Conservation (phyloP, 345 rosid species). For the Leavenworthia alabamica region DNA sequence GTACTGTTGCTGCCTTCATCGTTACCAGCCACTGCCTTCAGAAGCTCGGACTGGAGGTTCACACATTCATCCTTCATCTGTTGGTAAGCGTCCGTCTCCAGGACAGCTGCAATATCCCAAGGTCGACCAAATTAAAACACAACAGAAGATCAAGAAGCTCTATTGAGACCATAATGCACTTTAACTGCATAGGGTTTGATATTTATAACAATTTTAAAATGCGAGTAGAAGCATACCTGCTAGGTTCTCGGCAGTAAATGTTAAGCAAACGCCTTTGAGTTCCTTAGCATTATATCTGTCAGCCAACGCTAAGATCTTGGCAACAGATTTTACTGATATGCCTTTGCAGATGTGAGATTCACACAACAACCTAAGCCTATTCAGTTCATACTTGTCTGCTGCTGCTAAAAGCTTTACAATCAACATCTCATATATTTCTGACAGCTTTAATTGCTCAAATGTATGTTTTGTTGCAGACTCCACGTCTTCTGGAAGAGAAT, state of each 20-base stretch:
- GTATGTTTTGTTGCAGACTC: slow-evolving; percentile 33
- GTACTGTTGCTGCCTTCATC: slow-evolving; percentile 55
- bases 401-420: slow-evolving; percentile 69
- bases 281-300: slow-evolving; percentile 79
- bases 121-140: neutral
- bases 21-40: slow-evolving; percentile 79
- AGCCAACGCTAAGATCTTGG: slow-evolving; percentile 82
- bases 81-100: slow-evolving; percentile 84
- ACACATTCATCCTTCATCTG: slow-evolving; percentile 80
- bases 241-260: slow-evolving; percentile 68
- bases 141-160: neutral
- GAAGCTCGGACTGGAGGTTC: slow-evolving; percentile 64
- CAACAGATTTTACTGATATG: slow-evolving; percentile 63
- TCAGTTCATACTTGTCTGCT: slow-evolving; percentile 72
- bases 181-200: neutral
- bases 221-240: slow-evolving; percentile 56
- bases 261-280: slow-evolving; percentile 69
- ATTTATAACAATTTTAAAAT: neutral
- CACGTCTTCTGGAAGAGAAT: slow-evolving; percentile 67
- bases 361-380: slow-evolving; percentile 71
- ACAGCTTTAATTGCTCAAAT: slow-evolving; percentile 36
- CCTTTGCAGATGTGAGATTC: slow-evolving; percentile 87
- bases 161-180: neutral
- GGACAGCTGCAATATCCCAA: slow-evolving; percentile 47
- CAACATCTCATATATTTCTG: slow-evolving; percentile 58